Percentiles rank a stretch among this genome's conserved stretches.
phyloP scores from a whole-genome alignment of 2,329 filamentous ascomycete species.

The Pochonia chlamydosporia region DNA sequence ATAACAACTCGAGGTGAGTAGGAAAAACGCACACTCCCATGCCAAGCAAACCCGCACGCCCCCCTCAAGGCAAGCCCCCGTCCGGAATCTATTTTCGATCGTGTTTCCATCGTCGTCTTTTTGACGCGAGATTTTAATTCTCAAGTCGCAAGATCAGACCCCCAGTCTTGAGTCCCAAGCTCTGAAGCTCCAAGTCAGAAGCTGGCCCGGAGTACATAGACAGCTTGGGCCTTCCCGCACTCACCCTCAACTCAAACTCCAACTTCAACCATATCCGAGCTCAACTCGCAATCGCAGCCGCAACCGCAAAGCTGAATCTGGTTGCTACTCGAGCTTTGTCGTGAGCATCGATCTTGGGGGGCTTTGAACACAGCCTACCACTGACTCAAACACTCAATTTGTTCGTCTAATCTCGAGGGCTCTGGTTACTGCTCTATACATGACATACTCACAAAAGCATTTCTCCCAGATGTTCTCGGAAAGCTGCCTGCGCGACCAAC shows the following conservation, averaged over 20 bases:
- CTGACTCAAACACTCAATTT: too few species aligned
- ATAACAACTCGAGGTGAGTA: too few species aligned
- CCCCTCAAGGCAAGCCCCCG: not conserved
- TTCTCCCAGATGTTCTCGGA: not conserved
- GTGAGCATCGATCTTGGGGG: not conserved
- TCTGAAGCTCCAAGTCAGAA: not conserved
- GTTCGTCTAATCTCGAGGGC: too few species aligned
- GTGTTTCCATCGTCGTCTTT: not conserved
- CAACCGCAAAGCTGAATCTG: not conserved
- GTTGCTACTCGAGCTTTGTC: not conserved
- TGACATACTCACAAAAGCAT: not conserved
- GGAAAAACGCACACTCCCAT: constrained; percentile 1
- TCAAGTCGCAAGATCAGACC: not conserved
- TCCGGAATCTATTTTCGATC: constrained; percentile 9
- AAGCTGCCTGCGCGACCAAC: not conserved
- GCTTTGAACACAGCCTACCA: too few species aligned
- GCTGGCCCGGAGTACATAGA: not conserved
- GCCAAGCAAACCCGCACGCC: constrained; percentile 1
- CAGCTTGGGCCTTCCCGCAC: constrained; percentile 1
- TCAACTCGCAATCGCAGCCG: not conserved
- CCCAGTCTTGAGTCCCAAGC: not conserved
- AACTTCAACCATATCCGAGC: constrained; percentile 3
- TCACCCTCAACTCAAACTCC: constrained; percentile 2
- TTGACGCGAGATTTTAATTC: not conserved
- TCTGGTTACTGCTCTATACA: too few species aligned